phyloP scores from a whole-genome alignment of 2,329 filamentous ascomycete genomes.

The Phyllosticta paracitricarpa region DNA sequence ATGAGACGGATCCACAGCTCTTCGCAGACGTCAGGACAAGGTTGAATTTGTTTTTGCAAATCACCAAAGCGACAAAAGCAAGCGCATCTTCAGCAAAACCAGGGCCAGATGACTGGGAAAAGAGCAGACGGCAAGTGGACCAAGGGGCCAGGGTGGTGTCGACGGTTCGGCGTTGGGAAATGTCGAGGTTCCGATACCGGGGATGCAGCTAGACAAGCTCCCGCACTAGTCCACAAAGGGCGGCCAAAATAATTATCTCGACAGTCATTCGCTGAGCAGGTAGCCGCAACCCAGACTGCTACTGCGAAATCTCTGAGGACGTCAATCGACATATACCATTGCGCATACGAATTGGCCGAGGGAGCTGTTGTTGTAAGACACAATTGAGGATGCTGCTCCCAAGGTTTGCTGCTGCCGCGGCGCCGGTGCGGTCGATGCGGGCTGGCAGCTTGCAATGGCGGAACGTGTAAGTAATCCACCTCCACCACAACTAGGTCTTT shows the following conservation, averaged over 20 bases:
- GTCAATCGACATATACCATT: conserved; percentile 3
- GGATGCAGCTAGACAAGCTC: not conserved
- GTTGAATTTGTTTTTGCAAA: not conserved
- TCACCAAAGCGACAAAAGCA: not conserved
- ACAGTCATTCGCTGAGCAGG: conserved; percentile 5
- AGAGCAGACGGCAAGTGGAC: not conserved
- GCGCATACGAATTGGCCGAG: not conserved
- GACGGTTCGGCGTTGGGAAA: not conserved
- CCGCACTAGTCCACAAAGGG: conserved; percentile 5
- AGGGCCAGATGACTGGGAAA: not conserved
- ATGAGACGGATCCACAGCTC: not conserved
- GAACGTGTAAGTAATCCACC: conserved; percentile 1
- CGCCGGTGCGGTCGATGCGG: conserved; percentile 3
- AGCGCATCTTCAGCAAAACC: not conserved
- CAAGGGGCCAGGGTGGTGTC: not conserved
- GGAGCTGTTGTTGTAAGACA: not conserved
- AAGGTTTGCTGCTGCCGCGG: not conserved
- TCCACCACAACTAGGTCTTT: not conserved
- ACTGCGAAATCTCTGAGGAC: conserved; percentile 3
- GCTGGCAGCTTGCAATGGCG: conserved; percentile 7
- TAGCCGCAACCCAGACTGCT: not conserved
- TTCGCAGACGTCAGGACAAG: not conserved
- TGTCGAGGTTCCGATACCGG: conserved; percentile 4
- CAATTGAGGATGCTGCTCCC: conserved; percentile 7
- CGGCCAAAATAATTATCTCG: conserved; percentile 5